phyloP scores from a whole-genome alignment of 2,329 filamentous ascomycete species.

The Penicillium sp. region DNA sequence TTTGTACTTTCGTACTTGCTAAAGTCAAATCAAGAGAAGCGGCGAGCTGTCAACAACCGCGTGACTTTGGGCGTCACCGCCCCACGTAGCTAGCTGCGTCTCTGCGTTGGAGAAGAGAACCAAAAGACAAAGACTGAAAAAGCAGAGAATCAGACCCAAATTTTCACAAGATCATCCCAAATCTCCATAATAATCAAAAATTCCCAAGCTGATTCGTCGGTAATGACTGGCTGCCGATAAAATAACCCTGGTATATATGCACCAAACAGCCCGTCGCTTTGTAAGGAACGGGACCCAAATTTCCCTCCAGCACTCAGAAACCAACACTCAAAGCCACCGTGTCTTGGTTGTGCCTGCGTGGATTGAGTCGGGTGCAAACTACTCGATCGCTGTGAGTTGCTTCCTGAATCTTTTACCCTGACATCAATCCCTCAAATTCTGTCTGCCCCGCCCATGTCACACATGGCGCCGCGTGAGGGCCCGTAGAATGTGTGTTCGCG shows the following conservation, averaged over 20 bases:
- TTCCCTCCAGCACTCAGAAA: conserved; percentile 23
- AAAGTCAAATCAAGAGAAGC: conserved; percentile 3
- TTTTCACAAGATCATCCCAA: not conserved
- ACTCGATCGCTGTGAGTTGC: conserved; percentile 32
- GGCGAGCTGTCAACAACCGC: conserved; percentile 27
- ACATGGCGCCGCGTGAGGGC: conserved; percentile 6
- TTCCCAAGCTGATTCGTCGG: not conserved
- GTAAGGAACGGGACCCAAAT: conserved; percentile 28
- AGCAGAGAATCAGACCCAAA: not conserved
- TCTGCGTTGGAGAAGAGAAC: not conserved
- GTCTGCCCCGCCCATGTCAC: conserved; percentile 19
- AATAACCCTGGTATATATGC: not conserved
- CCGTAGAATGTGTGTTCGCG: conserved; percentile 8
- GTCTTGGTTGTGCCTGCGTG: conserved; percentile 26
- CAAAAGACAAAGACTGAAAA: not conserved
- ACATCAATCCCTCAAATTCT: conserved; percentile 10
- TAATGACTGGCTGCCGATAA: not conserved
- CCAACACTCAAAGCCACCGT: conserved; percentile 26
- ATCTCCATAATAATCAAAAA: not conserved
- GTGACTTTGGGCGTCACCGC: conserved; percentile 36
- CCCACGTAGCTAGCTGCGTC: conserved; percentile 10
- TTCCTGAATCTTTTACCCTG: not conserved
- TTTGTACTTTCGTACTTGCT: not conserved
- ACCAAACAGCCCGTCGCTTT: conserved; percentile 17
- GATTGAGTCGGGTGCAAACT: conserved; percentile 29